Evolutionary conservation across 2,329 filamentous ascomycete genomes (phyloP), one percentile per base, ranked within the genome.

Genomic region (Zymoseptoria ardabiliae): DNA sequence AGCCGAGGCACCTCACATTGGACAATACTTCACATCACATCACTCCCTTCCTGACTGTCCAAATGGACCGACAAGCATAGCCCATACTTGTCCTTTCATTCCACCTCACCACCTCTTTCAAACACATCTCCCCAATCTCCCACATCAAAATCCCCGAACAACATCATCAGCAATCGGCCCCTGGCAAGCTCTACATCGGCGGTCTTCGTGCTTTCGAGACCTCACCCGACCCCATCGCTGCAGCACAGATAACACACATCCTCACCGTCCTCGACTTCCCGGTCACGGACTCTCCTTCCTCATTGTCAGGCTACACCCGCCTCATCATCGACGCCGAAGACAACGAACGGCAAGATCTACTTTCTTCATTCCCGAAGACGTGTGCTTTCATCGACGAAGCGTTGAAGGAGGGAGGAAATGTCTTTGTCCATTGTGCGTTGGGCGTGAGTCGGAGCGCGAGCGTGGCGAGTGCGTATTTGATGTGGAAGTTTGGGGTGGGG

Each of bases 391-490:
- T 97, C 68, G 84, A 93, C 65, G 77, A 84, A 19, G 92, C 85
- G 0, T 77, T 97, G 58, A 74, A 79, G 66, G 74, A 75, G 63
- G 78, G 78, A 59, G 83, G 81, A 58, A 80, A 79, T 53, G 85
- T 89, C 23, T 78, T 88, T 63, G 82, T 88, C 65, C 86, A 89
- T 75, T 89, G 93, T 80, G 93, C 91, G 20, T 96, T 96, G 85
- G 93, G 93, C 50, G 95, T 94, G 76, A 96, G 91, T 50, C 87
- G 93, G 59, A 96, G 91, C 50, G 89, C 93, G 65, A 87, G 90
- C 35, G 83, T 90, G 64, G 82, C 90, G 58, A 82, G 94, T 58
- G 92, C 93, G 62, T 97, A 91, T 74, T 79, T 97, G 57, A 86
- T 97, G 73, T 79, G 81, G 66, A 75, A 75, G 67, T 71, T 76